Conservation (phyloP, 768 basidiomycete species). For the Amanita exitialis region DNA sequence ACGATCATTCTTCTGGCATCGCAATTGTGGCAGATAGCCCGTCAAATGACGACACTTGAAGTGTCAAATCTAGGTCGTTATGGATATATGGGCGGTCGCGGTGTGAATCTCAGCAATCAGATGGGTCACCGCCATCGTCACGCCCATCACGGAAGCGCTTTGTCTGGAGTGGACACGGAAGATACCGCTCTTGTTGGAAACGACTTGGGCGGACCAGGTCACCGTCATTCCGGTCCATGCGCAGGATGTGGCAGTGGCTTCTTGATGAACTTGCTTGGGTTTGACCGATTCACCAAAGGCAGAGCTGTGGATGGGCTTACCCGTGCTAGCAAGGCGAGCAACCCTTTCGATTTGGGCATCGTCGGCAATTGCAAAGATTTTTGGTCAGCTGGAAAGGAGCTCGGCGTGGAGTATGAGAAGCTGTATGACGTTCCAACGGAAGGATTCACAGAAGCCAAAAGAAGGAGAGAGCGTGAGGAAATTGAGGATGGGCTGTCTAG, state of each 20-base stretch:
- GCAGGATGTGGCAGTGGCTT: constrained; percentile 48
- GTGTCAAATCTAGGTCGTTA: constrained; percentile 92
- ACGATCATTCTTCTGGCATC: constrained; percentile 77
- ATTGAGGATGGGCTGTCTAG: constrained; percentile 10
- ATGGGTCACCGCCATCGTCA: constrained; percentile 55
- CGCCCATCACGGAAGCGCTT: constrained; percentile 15
- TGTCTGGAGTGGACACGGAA: constrained; percentile 39
- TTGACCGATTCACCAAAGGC: constrained; percentile 91
- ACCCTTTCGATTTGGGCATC: constrained; percentile 87
- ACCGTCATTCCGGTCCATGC: constrained; percentile 34
- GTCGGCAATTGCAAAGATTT: constrained; percentile 85
- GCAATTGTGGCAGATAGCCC: constrained; percentile 87
- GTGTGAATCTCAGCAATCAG: constrained; percentile 55
- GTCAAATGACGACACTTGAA: constrained; percentile 94
- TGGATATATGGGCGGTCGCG: constrained; percentile 95
- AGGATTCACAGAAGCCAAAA: constrained; percentile 72
- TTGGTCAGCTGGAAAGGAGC: constrained; percentile 77
- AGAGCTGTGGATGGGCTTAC: constrained; percentile 82
- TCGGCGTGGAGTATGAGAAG: constrained; percentile 85
- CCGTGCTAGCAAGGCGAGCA: constrained; percentile 62
- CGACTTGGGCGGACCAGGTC: constrained; percentile 22
- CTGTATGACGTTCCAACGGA: constrained; percentile 85
- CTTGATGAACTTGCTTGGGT: constrained; percentile 83
- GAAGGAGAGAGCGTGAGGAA: constrained; percentile 46
- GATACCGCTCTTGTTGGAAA: constrained; percentile 28